phyloP scores from a whole-genome alignment of 192 early-diverging fungal species.

The Funneliformis geosporum region DNA sequence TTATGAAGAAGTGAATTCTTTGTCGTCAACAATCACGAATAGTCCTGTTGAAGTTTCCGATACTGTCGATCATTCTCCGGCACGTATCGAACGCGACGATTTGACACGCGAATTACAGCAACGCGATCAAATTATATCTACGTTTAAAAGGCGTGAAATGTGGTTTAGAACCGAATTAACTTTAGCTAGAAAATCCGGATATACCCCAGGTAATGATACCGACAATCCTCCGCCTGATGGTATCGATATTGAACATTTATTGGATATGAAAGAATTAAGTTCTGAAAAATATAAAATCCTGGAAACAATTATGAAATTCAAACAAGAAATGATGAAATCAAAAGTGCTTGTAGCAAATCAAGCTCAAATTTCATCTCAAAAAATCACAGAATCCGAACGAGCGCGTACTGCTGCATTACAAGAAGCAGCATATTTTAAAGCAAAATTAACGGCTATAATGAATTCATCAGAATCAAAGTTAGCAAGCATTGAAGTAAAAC shows the following conservation, averaged over 20 bases:
- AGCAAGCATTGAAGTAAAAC: constrained; percentile 42
- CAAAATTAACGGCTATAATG: constrained; percentile 48
- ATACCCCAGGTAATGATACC: constrained; percentile 23
- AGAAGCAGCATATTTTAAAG: constrained; percentile 56
- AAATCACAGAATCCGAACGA: constrained; percentile 50
- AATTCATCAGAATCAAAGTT: constrained; percentile 38
- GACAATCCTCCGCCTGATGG: constrained; percentile 32
- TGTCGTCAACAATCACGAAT: neutral
- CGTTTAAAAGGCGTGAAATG: constrained; percentile 47
- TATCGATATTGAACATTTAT: constrained; percentile 35
- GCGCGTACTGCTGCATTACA: constrained; percentile 53
- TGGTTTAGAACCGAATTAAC: constrained; percentile 50
- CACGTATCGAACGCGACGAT: constrained; percentile 29
- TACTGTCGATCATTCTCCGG: neutral
- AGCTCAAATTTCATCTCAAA: constrained; percentile 47
- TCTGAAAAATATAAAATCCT: constrained; percentile 53
- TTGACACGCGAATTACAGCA: constrained; percentile 34
- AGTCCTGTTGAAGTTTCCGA: neutral
- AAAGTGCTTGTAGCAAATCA: constrained; percentile 36
- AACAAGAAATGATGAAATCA: constrained; percentile 48
- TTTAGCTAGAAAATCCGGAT: constrained; percentile 40
- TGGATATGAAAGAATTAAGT: constrained; percentile 43
- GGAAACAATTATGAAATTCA: constrained; percentile 48
- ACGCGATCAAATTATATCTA: constrained; percentile 34
- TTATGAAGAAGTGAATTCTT: neutral